Evolutionary conservation across 116 monocot genomes (phyloP), one percentile per base, ranked within the genome.

Genomic region (Thalassia testudinum): DNA sequence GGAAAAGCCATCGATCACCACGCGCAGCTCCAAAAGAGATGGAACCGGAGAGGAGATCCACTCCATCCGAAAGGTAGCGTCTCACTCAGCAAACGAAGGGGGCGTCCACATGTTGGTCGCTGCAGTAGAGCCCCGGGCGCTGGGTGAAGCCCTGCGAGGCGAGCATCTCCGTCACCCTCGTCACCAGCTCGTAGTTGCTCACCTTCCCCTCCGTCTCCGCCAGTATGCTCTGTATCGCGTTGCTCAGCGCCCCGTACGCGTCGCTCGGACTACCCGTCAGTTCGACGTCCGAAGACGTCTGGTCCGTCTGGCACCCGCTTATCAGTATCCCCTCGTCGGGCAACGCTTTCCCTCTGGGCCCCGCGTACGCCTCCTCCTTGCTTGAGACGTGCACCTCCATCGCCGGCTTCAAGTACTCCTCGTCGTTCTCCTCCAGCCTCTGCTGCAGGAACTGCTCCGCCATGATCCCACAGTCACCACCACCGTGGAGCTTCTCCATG

Each of bases 201-300:
- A 85, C 48, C 5, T 70, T 59, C 0, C 85, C 85, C n/a, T n/a
- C n/a, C 30, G 70, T 57, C 49, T 79, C 72, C 14, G 51, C 45
- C 24, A 97, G 78, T 14, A 97, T 70, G 22, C 50, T 63, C 66
- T 89, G 89, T 29, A 97, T 85, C 1, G 89, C 85, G 52, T 97
- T 79, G 78, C 97, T 97, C 1, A 85, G 75, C 44, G 97, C 97
- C n/a, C 97, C 97, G 50, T 89, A 97, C 20, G 97, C 73, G 18
- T 66, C 74, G 18, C 52, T 26, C 0, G 73, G 25, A 1, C 54
- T 61, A 0, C 70, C 74, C 0, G 56, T n/a, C 5, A 79, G 73
- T 30, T 50, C 79, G 0, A 87, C 88, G 45, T 97, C 89, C 0
- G 97, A 89, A 0, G 97, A 97, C 5, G 97, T 97, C 74, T 97